Conservation (phyloP, 83 land plant species). For the Larix sibirica region DNA sequence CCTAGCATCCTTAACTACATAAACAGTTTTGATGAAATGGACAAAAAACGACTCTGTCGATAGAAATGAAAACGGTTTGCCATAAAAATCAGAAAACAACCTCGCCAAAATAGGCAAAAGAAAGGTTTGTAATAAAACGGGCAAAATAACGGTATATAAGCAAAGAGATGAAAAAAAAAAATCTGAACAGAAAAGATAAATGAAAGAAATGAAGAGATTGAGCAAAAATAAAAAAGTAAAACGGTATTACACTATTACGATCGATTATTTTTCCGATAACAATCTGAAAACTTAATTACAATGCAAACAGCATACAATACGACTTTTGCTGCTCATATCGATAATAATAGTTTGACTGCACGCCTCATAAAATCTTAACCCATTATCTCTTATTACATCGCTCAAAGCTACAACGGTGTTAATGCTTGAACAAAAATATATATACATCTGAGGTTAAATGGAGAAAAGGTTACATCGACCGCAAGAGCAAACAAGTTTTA, state of each 20-base stretch:
- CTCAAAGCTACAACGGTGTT: not conserved
- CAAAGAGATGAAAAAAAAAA: no score
- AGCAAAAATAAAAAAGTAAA: not conserved
- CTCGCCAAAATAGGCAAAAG: no score
- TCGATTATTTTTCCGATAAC: not conserved
- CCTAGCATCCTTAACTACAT: not conserved
- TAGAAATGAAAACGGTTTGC: no score
- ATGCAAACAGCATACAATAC: not conserved
- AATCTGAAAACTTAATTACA: not conserved
- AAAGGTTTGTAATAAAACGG: no score
- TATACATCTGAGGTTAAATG: not conserved
- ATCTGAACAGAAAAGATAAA: not conserved
- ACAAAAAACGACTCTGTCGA: no score
- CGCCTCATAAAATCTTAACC: not conserved
- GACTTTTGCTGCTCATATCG: not conserved
- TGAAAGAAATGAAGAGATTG: not conserved
- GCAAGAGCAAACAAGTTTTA: not conserved
- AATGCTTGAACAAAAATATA: not conserved
- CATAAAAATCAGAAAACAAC: no score
- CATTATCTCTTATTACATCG: not conserved
- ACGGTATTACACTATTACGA: not conserved
- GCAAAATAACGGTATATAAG: no score
- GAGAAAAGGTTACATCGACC: not conserved
- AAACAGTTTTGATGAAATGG: not conserved
- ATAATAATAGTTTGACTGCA: not conserved